phyloP scores from a whole-genome alignment of 768 basidiomycete species.

The Candolleomyces eurysporus region DNA sequence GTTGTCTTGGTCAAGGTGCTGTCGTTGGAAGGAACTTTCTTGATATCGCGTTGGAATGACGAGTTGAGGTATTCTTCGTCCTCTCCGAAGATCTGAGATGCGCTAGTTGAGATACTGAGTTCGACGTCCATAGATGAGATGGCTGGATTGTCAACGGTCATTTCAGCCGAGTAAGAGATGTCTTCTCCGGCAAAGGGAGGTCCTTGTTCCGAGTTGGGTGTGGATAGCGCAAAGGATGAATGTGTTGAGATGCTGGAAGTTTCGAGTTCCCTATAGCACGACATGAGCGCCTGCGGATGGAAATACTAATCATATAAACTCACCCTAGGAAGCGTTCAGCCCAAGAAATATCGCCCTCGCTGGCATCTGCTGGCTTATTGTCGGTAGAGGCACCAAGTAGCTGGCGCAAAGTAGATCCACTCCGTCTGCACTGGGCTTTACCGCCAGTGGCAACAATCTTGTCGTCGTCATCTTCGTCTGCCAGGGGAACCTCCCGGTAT shows the following conservation, averaged over 20 bases:
- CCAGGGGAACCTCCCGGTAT: not conserved
- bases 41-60: not conserved
- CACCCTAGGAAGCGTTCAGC: conserved; percentile 74
- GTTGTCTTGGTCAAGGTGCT: not conserved
- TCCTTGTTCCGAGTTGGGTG: conserved; percentile 46
- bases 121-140: conserved; percentile 81
- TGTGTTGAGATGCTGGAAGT: conserved; percentile 18
- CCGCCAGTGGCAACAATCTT: conserved; percentile 30
- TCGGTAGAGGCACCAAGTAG: conserved; percentile 57
- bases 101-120: conserved; percentile 51
- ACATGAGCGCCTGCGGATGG: not conserved
- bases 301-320: conserved; percentile 15
- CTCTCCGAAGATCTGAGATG: conserved; percentile 26
- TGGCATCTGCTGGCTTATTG: conserved; percentile 31
- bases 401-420: conserved; percentile 72
- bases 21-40: conserved; percentile 9
- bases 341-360: conserved; percentile 83
- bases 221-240: conserved; percentile 7
- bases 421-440: conserved; percentile 54
- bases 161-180: conserved; percentile 46
- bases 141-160: conserved; percentile 40
- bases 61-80: not conserved
- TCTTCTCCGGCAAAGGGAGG: conserved; percentile 35
- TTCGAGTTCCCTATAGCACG: conserved; percentile 41
- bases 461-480: not conserved